These are phyloP conservation scores for Debaryomyces castellii DNA, from an alignment of 805 yeast species.

Conservation along the genomic window DNA sequence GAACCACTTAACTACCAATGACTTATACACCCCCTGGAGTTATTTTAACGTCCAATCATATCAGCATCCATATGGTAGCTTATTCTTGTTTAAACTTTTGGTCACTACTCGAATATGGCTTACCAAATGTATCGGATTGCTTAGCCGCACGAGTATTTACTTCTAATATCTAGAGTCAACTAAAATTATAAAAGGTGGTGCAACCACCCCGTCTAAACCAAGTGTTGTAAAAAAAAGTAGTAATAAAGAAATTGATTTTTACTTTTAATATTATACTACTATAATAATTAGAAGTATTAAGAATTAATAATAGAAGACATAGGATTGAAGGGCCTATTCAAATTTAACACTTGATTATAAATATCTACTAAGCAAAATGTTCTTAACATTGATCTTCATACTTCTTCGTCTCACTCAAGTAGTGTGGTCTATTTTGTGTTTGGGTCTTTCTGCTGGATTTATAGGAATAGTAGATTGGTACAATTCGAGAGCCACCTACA, in stretches of 20 bases:
- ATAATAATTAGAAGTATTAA: neutral
- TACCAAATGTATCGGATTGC: neutral
- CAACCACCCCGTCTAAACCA: neutral
- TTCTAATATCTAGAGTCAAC: neutral
- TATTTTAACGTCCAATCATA: neutral
- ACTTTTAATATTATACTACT: neutral
- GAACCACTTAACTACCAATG: neutral
- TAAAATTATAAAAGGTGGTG: neutral
- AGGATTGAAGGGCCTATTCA: no score
- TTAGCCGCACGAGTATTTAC: neutral
- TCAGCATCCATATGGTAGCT: neutral
- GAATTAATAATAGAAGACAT: no score
- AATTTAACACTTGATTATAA: no score
- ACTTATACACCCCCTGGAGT: neutral
- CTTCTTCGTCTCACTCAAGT: neutral
- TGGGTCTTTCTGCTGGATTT: slow-evolving; percentile 7
- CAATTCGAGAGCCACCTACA: slow-evolving; percentile 3
- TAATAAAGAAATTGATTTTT: neutral
- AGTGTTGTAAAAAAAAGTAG: neutral
- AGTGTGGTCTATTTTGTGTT: neutral
- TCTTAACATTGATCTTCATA: neutral
- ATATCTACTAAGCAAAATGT: neutral
- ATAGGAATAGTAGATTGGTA: neutral
- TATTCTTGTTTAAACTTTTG: neutral
- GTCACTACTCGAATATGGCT: neutral